Base-by-base conservation (phyloP, 495 filamentous ascomycete species). In the Aspergillus avenaceus region DNA sequence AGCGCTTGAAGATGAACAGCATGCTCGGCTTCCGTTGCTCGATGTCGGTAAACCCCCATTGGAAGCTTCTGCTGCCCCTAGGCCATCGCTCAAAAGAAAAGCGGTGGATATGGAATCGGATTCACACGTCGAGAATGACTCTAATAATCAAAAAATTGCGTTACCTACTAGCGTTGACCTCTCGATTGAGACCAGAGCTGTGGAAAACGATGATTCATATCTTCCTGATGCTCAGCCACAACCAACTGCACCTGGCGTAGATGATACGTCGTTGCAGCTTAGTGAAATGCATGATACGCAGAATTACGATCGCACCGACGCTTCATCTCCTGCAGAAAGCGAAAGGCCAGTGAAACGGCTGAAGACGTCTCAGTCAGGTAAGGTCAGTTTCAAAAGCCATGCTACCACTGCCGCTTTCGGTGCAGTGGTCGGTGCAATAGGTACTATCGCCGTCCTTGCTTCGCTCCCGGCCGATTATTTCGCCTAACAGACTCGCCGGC, bases 401-500 rank as follows among this genome's bases (percentile, higher is more conserved):
- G 71, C 74, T 13, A 61, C 71, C 16, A 72, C 73, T 32, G 74
- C 75, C 26, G 45, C 73, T 2, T 54, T 73, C 12, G 71, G 77
- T 26, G 72, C 67, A 18, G 52, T 77, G 18, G 60, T 77, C 31
- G 77, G 77, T 43, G 68, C 74, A 41, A 61, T 80, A 38, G 73
- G 74, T 19, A 71, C 76, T 36, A 69, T 80, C 56, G 76, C 71
- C 25, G 58, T 67, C 24, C 61, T 80, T 28, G 75, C 78, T 4
- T 60, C 71, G 19, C 63, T 77, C 9, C 73, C 73, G 16, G 54
- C 64, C 3, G 66, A 71, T 34, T 75, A 67, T 52, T 77, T 77
- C 46, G 37, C 50, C 9, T 63, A 53, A 47, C 7, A 18, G 22
- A 14, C 12, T 12, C 24, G 18, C 12, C 13, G 19, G 5, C 23